Base-by-base conservation (phyloP, 768 basidiomycete genomes). In the Lentinula boryana region DNA sequence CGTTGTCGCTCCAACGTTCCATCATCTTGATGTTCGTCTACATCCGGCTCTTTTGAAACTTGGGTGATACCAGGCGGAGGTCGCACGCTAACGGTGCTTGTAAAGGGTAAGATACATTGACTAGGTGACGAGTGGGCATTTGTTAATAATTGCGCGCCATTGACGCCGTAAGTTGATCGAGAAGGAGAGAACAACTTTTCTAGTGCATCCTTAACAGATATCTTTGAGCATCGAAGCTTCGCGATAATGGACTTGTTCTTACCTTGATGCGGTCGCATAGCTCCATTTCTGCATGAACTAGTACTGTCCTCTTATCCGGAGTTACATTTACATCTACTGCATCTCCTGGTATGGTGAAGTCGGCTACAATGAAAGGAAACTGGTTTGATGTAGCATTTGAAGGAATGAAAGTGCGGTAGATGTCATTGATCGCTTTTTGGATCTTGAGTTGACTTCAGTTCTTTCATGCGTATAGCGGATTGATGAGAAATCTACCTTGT, bases 271-370 rank as follows among this genome's bases (percentile, higher is more conserved):
- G 84, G 2, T 82, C 74, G 0, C 98, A 79, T 16, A 99, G 73
- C 62, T 88, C 89, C 10, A 78, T 79, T 70, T 99, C 96, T 69
- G 87, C 87, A 66, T 98, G 94, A 10, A 99, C 68, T 55, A 97
- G 87, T 40, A 98, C 89, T 0, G 93, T 95, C n/a, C 96, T 82
- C 69, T 98, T 99, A 75, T 98, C 97, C 0, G 97, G 96, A 63
- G 87, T 92, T 62, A 98, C 91, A 63, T 99, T 99, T 68, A 99
- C 86, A 68, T 99, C 97, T 67, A 13, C 12, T 63, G 13, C 13
- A 12, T 27, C 6, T 72, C 85, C 93, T 80, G 5, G 87, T 87
- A 0, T 70, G 13, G 84, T 76, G 65, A 98, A 87, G 70, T 98
- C 87, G 0, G 93, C 89, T 5, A 98, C 72, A 33, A 95, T 78